Conservation (phyloP, 768 basidiomycete species). For the Mycena venus region DNA sequence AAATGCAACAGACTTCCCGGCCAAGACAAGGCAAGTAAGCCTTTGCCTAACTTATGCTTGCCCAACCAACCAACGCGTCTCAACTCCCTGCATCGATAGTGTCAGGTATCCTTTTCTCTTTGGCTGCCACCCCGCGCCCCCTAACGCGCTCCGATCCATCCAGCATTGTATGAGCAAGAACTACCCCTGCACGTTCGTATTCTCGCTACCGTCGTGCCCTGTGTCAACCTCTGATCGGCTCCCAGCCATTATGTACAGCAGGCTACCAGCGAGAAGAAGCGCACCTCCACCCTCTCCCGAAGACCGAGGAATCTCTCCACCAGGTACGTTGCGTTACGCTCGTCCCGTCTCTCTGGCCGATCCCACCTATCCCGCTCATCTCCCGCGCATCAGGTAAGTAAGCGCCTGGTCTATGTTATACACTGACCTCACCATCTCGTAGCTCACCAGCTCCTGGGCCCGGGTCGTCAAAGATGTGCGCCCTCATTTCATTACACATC, state of each 20-base stretch:
- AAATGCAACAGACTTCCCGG: slow-evolving; percentile 89
- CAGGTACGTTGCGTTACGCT: slow-evolving; percentile 57
- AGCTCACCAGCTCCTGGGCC: slow-evolving; percentile 25
- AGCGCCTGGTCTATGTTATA: slow-evolving; percentile 1
- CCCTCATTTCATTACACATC: slow-evolving; percentile 15
- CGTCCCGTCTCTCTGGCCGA: slow-evolving; percentile 42
- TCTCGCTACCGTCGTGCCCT: slow-evolving; percentile 29
- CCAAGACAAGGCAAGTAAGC: slow-evolving; percentile 77
- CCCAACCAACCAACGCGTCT: slow-evolving; percentile 27
- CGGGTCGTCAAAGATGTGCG: slow-evolving; percentile 32
- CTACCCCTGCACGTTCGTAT: slow-evolving; percentile 90
- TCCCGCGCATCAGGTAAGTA: slow-evolving; percentile 6
- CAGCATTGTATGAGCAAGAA: slow-evolving; percentile 91
- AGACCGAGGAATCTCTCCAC: slow-evolving; percentile 76
- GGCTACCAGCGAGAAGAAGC: slow-evolving; percentile 88
- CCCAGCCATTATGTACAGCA: slow-evolving; percentile 84
- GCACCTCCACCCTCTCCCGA: slow-evolving; percentile 66
- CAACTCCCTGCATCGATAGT: slow-evolving; percentile 54
- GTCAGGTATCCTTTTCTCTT: slow-evolving; percentile 65
- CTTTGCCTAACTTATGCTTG: slow-evolving; percentile 26
- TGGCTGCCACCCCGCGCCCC: slow-evolving; percentile 24
- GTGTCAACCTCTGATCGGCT: slow-evolving; percentile 22
- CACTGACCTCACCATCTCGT: not conserved
- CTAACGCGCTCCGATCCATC: slow-evolving; percentile 27
- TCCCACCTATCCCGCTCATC: slow-evolving; percentile 3